Evolutionary conservation across 2,329 filamentous ascomycete species (phyloP), one percentile per base, ranked within the genome.

Genomic region (Ceratocystis eucalypticola): DNA sequence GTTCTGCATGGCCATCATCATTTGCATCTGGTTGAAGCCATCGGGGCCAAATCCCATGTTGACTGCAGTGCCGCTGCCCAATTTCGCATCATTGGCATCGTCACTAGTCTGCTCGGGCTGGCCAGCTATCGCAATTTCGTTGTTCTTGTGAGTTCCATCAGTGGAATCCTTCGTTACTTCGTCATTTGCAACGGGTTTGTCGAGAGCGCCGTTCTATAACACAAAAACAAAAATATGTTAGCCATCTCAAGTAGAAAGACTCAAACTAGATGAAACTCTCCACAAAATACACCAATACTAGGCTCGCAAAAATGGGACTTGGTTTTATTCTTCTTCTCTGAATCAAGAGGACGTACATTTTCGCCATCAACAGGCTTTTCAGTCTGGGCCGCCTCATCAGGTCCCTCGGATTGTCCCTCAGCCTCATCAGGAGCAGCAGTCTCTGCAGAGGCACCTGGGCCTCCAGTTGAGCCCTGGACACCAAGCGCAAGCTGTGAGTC

Each of bases 1-100:
- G 72, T 88, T 82, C 76, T 88, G 82, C 88, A 91, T 83, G 76
- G 84, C 79, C 85, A 88, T 87, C 86, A 89, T 84, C 85, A 84
- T 84, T 75, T 89, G 87, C 85, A 92, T 89, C 80, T 88, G 85
- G 73, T 85, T 88, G 75, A 89, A 86, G 71, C 88, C 85, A 67
- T 82, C 82, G 69, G 81, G 80, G 72, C 82, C 84, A 73, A 82
- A 88, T 72, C 80, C 82, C 80, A 86, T 84, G 70, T 79, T 72
- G 59, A 22, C 41, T 7, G 22, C 44, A 28, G 69, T 68, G 63
- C 70, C 70, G 66, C 73, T 73, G 17, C 71, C 68, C 1, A 67
- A 68, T 59, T 73, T 72, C 68, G 74, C 72, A 44, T 71, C 70
- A n/a, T 70, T 72, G 17, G 63, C 71, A 48, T 72, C 72, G 5